Evolutionary conservation across 2,329 filamentous ascomycete species (phyloP), one percentile per base, ranked within the genome.

Genomic region (Aspergillus hiratsukae): DNA sequence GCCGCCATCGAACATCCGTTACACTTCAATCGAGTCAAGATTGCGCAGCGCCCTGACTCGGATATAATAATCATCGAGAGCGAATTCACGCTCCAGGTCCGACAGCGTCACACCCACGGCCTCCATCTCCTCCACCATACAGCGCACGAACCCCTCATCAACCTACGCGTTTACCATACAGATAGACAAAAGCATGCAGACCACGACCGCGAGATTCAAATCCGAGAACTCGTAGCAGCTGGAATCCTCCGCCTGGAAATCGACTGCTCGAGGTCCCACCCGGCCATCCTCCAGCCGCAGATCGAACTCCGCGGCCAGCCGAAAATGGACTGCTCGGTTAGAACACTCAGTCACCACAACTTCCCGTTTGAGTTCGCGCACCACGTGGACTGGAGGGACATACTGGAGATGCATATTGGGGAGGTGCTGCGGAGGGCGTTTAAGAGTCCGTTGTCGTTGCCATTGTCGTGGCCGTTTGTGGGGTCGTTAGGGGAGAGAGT

Each of bases 291-390:
- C 3, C 56, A 57, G 27, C 60, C 60, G 14, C 60, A 62, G 14
- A 55, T 62, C 7, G 60, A 62, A 14, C 46, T 62, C 9, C 58
- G 56, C 19, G 60, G 55, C n/a, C 58, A 59, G 4, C 60, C 60
- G 1, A 48, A 56, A 6, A 62, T 62, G 48, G 60, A 62, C 49
- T 62, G 60, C 19, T 61, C 60, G 8, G 54, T 61, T 40, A 48
- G 46, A n/a, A 54, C 56, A 4, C 54, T 62, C 52, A 62, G 60
- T 35, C 60, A 59, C n/a, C 60, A 61, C 51, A 56, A 62, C 17
- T 62, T 62, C n/a, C 58, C 60, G 1, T 58, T 62, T 23, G 58
- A 62, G 40, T 61, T 62, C 48, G 52, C 60, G n/a, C 60, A 62
- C 31, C 58, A 60, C 19, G 51, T 62, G 35, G 58, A 62, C 52